These are phyloP conservation scores for Piper betle DNA, from an alignment of 164 flowering plant species.

Conservation along the genomic window DNA sequence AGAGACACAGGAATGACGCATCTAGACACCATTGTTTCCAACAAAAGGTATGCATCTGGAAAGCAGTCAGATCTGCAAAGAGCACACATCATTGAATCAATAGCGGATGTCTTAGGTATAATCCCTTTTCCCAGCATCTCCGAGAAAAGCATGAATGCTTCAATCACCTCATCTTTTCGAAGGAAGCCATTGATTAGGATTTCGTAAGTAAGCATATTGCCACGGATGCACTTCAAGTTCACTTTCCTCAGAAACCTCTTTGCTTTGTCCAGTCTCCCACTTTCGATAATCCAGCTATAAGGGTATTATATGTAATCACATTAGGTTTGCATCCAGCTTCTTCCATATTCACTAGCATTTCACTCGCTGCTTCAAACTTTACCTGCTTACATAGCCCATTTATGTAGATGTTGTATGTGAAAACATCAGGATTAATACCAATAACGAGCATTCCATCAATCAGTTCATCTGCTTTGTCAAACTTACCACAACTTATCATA, in stretches of 20 bases:
- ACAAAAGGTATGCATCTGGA: slow-evolving; percentile 26
- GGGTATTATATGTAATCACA: slow-evolving; percentile 35
- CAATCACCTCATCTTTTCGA: slow-evolving; percentile 25
- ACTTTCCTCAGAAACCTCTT: slow-evolving; percentile 30
- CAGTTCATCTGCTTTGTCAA: slow-evolving; percentile 37
- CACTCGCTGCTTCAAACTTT: slow-evolving; percentile 31
- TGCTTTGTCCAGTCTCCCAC: slow-evolving; percentile 30
- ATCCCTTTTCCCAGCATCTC: slow-evolving; percentile 30
- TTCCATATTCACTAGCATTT: slow-evolving; percentile 46
- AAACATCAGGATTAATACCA: slow-evolving; percentile 62
- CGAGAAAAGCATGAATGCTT: slow-evolving; percentile 31
- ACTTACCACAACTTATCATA: slow-evolving; percentile 25
- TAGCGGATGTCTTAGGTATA: slow-evolving; percentile 15
- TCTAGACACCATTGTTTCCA: slow-evolving; percentile 18
- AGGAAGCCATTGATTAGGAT: slow-evolving; percentile 38
- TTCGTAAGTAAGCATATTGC: slow-evolving; percentile 30
- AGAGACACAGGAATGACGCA: slow-evolving; percentile 29
- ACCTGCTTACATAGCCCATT: slow-evolving; percentile 53
- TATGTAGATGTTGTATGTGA: slow-evolving; percentile 54
- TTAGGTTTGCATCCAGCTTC: slow-evolving; percentile 53
- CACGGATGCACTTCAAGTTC: slow-evolving; percentile 28
- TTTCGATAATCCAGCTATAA: slow-evolving; percentile 27
- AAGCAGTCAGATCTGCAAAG: slow-evolving; percentile 24
- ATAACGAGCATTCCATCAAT: slow-evolving; percentile 72
- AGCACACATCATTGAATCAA: slow-evolving; percentile 30